Conservation (phyloP, 805 yeast species). For the Danielia oregonensis region DNA sequence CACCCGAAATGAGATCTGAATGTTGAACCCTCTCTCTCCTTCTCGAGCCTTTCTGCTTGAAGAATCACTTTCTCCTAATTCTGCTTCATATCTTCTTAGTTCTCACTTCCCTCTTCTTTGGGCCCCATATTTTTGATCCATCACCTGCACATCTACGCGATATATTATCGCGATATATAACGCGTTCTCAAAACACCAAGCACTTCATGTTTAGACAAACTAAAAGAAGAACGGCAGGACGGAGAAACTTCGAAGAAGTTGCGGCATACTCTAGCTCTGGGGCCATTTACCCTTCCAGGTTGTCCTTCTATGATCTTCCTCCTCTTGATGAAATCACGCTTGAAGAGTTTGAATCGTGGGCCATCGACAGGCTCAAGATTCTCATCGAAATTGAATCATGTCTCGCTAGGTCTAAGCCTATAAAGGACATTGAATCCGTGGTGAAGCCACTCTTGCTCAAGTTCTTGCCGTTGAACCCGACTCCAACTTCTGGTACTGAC, state of each 20-base stretch:
- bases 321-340: constrained; percentile 84
- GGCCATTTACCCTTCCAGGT: constrained; percentile 50
- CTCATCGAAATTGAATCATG: constrained; percentile 82
- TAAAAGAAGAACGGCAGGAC: constrained; percentile 71
- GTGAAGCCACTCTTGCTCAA: constrained; percentile 65
- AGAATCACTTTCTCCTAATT: no score
- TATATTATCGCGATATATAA: no score
- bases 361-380: constrained; percentile 82
- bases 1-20: no score
- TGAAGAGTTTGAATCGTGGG: constrained; percentile 94
- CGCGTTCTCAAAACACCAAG: no score
- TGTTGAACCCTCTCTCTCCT: no score
- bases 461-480: constrained; percentile 54
- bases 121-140: no score
- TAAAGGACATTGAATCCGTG: constrained; percentile 61
- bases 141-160: no score
- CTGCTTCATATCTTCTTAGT: no score
- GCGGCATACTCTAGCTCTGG: constrained; percentile 26
- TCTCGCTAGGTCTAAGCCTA: constrained; percentile 55
- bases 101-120: no score
- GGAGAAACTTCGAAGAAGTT: constrained; percentile 56
- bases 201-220: constrained; percentile 65
- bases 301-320: constrained; percentile 72
- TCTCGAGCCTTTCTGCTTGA: no score
- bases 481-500: constrained; percentile 31